phyloP scores from a whole-genome alignment of 192 early-diverging fungal species.

The Spizellomyces punctatus region DNA sequence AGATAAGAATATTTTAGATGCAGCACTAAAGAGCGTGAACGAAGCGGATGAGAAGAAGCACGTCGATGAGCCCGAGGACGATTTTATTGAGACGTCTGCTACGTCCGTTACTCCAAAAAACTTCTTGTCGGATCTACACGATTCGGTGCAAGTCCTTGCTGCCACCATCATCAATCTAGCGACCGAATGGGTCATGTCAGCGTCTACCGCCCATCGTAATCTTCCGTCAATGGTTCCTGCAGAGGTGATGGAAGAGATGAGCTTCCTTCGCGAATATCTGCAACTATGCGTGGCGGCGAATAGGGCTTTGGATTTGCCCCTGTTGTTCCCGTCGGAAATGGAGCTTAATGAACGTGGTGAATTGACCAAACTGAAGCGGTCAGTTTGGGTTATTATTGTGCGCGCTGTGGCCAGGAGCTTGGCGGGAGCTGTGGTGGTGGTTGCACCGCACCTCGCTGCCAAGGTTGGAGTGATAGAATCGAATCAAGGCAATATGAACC shows the following conservation, averaged over 20 bases:
- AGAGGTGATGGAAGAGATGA: slow-evolving; percentile 10
- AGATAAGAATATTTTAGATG: neutral
- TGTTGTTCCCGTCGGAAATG: slow-evolving; percentile 39
- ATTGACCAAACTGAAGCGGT: slow-evolving; percentile 23
- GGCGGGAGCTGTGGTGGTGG: slow-evolving; percentile 21
- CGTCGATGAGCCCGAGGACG: neutral
- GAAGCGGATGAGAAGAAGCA: neutral
- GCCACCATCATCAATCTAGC: neutral
- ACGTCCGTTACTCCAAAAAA: neutral
- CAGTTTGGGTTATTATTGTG: slow-evolving; percentile 18
- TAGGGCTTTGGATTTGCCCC: slow-evolving; percentile 36
- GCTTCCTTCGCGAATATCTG: slow-evolving; percentile 40
- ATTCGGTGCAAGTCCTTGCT: slow-evolving; percentile 4
- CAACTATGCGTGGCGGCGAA: slow-evolving; percentile 34
- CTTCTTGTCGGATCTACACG: neutral
- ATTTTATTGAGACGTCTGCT: neutral
- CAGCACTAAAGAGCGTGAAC: neutral
- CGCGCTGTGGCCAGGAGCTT: slow-evolving; percentile 30
- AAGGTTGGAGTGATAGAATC: neutral
- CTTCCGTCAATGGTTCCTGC: neutral
- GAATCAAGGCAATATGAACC: neutral
- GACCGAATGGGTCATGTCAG: neutral
- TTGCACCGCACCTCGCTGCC: neutral
- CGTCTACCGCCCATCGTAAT: neutral
- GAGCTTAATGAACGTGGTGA: slow-evolving; percentile 25